Evolutionary conservation across 352 stramenopile species (phyloP).

Genomic region (Phytophthora brassicae): DNA sequence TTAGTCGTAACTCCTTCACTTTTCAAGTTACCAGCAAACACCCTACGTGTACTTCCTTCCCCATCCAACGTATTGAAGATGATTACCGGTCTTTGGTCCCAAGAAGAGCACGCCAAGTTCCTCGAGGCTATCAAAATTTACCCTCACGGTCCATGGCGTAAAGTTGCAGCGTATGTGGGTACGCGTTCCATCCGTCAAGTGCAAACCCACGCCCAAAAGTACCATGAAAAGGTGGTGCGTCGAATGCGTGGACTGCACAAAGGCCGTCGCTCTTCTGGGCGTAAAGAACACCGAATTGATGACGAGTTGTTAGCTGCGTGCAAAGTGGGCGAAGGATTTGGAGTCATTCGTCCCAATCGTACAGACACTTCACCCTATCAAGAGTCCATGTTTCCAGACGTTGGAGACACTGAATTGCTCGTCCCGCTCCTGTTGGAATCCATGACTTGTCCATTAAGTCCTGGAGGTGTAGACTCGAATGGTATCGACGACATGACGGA

Average conservation of each 20-base stretch:
- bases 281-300: conserved; percentile 44
- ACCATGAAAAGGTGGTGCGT: conserved; percentile 57
- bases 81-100: conserved; percentile 48
- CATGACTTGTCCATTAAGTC: conserved; percentile 22
- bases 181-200: conserved; percentile 60
- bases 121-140: conserved; percentile 53
- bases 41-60: conserved; percentile 20
- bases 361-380: conserved; percentile 3
- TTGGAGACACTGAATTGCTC: conserved; percentile 10
- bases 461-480: conserved; percentile 26
- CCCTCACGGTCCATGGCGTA: conserved; percentile 55
- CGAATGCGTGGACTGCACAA: conserved; percentile 49
- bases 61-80: no score
- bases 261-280: conserved; percentile 36
- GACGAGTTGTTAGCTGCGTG: conserved; percentile 39
- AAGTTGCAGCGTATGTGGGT: conserved; percentile 46
- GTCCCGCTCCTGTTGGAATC: conserved; percentile 21
- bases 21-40: conserved; percentile 18
- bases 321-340: conserved; percentile 35
- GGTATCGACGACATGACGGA: conserved; percentile 3
- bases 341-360: conserved; percentile 26
- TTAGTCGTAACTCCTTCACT: no score
- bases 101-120: conserved; percentile 66
- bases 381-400: neutral
- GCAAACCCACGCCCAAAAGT: conserved; percentile 68